Percentiles rank a stretch among this genome's conserved stretches.
These are phyloP conservation scores for Malus hybrid DNA, from an alignment of 331 rosid species.

Conservation along the genomic window DNA sequence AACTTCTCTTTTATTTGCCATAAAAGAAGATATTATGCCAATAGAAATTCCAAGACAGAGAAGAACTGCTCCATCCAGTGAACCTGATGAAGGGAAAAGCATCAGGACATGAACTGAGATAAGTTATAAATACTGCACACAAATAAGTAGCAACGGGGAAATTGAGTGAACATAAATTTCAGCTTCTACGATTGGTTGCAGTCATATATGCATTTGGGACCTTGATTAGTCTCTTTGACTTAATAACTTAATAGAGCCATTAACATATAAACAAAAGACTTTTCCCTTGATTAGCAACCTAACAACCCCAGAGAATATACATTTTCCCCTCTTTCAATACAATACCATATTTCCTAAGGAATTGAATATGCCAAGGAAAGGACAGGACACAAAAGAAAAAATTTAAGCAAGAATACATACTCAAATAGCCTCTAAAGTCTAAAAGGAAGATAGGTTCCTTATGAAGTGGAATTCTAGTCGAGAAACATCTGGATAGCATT, in stretches of 20 bases:
- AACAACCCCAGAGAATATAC: background rate
- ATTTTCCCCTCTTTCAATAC: background rate
- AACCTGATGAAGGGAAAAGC: slow-evolving; percentile 25
- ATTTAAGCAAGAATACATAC: background rate
- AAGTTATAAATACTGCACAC: background rate
- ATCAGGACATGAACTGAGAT: slow-evolving; percentile 18
- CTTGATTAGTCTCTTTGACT: background rate
- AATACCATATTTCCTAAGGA: background rate
- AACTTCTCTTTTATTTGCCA: slow-evolving; percentile 46
- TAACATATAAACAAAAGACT: background rate
- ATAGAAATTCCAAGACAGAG: slow-evolving; percentile 66
- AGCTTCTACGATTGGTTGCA: background rate
- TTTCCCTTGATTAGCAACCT: background rate
- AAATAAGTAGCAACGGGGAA: background rate
- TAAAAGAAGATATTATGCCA: slow-evolving; percentile 52
- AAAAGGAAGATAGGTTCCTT: slow-evolving; percentile 6
- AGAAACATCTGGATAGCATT: background rate
- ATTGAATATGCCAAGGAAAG: background rate
- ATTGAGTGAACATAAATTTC: background rate
- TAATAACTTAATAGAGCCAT: background rate
- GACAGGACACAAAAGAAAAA: background rate
- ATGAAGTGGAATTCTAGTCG: background rate
- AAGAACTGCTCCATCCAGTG: slow-evolving; percentile 36
- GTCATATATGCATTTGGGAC: background rate
- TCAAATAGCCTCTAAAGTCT: slow-evolving; percentile 6